Base-by-base conservation (phyloP, 2,329 filamentous ascomycete genomes). In the Dactylellina sp. region DNA sequence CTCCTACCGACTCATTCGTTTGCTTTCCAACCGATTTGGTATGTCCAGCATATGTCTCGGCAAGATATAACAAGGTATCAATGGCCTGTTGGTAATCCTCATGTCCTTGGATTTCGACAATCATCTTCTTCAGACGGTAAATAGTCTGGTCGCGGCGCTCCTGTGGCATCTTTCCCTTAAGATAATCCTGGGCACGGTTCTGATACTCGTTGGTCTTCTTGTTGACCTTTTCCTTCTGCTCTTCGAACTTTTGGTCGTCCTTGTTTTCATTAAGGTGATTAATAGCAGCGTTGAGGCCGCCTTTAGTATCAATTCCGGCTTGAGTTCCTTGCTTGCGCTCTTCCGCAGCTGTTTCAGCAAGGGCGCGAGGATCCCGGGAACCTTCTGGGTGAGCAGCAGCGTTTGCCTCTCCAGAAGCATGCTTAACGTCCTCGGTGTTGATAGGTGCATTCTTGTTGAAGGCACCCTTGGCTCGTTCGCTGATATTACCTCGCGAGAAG, bases 71-170 rank as follows among this genome's bases (percentile, higher is more conserved):
- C 4, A 99, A 84, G 1, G 94, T 96, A 78, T 93, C 88, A 76
- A 99, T 89, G n/a, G 95, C 95, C 81, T 91, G 87, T 78, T 93
- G 89, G 82, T 98, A 99, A 79, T 99, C 94, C 70, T 91, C 88
- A 80, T 98, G 95, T 65, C 94, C 91, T 83, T 99, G 95, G 78
- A 96, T 93, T 82, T 99, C 95, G 49, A 97, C 89, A 40, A 99
- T 84, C 91, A 98, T 96, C 88, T 98, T 98, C 88, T 94, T 99
- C 77, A 99, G 83, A 39, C 95, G 91, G 87, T 89, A 97, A 78
- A 97, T 89, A 64, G 89, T 89, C 84, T 97, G 93, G 6, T 98
- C 93, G 74, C 93, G 92, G 72, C 95, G 92, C 81, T 98, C 93
- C 82, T 94, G 84, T 0, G 95, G 93, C 82, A 99, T 86, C 85